Conservation (phyloP, 2,329 filamentous ascomycete genomes). For the Thielaviopsis populi region DNA sequence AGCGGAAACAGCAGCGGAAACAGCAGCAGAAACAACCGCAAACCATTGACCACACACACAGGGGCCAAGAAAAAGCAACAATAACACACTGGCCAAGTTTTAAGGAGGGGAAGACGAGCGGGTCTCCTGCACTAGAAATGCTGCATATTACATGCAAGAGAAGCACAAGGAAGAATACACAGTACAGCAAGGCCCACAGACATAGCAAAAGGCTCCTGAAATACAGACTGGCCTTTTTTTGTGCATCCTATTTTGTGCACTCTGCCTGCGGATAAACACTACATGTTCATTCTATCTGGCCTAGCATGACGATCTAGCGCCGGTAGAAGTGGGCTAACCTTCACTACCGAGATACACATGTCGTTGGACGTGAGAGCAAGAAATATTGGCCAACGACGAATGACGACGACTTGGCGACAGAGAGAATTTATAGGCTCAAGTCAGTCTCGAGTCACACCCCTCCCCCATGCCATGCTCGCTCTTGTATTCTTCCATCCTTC, state of each 20-base stretch:
- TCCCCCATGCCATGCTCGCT: too few species aligned
- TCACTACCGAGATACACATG: too few species aligned
- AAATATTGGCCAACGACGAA: too few species aligned
- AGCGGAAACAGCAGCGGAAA: too few species aligned
- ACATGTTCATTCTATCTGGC: neutral
- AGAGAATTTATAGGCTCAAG: too few species aligned
- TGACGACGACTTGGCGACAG: too few species aligned
- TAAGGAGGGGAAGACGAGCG: neutral
- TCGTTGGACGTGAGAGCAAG: too few species aligned
- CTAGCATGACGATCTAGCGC: neutral
- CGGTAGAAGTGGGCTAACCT: neutral
- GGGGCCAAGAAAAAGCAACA: neutral
- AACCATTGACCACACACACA: neutral
- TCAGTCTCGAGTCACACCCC: too few species aligned
- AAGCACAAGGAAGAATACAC: neutral
- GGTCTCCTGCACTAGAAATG: neutral
- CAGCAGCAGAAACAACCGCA: neutral
- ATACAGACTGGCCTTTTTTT: neutral
- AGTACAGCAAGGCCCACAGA: neutral
- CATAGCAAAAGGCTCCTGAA: neutral
- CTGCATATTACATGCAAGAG: neutral
- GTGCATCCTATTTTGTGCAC: too few species aligned
- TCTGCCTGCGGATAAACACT: neutral
- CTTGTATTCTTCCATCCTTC: too few species aligned
- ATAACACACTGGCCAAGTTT: neutral